Evolutionary conservation across 768 basidiomycete species (phyloP).

Genomic region (Amanita pseudoporphyria): DNA sequence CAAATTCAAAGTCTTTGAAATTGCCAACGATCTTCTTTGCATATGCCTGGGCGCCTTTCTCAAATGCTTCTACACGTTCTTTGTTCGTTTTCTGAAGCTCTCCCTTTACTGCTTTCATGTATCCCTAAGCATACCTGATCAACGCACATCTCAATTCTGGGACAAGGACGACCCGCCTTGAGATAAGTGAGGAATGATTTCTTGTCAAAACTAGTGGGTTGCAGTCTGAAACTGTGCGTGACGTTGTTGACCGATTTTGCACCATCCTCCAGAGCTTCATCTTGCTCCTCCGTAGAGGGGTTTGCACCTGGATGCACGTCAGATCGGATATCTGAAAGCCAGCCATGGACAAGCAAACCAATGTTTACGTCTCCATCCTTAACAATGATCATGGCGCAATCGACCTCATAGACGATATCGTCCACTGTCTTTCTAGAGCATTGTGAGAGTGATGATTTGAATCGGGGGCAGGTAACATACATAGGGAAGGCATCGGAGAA

Average conservation of each 20-base stretch:
- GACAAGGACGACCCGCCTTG: constrained; percentile 42
- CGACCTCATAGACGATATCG: constrained; percentile 77
- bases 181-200: constrained; percentile 75
- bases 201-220: constrained; percentile 78
- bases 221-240: constrained; percentile 85
- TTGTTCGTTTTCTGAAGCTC: constrained; percentile 45
- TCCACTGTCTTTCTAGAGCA: constrained; percentile 62
- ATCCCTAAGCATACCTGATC: constrained; percentile 38
- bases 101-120: constrained; percentile 88
- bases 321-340: background rate
- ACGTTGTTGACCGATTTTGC: constrained; percentile 79
- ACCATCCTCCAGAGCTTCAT: constrained; percentile 77
- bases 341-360: constrained; percentile 35
- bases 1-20: constrained; percentile 94
- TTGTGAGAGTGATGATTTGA: constrained; percentile 1
- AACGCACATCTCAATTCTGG: background rate
- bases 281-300: constrained; percentile 81
- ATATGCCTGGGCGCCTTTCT: constrained; percentile 65
- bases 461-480: constrained; percentile 33
- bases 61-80: constrained; percentile 63
- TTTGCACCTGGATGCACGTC: constrained; percentile 59
- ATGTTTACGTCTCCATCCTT: constrained; percentile 85
- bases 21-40: constrained; percentile 86
- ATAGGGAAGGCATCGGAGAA: constrained; percentile 87
- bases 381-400: constrained; percentile 61